These are phyloP conservation scores for Cordyceps cateniannulata DNA, from an alignment of 2,329 filamentous ascomycete genomes.

Conservation along the genomic window DNA sequence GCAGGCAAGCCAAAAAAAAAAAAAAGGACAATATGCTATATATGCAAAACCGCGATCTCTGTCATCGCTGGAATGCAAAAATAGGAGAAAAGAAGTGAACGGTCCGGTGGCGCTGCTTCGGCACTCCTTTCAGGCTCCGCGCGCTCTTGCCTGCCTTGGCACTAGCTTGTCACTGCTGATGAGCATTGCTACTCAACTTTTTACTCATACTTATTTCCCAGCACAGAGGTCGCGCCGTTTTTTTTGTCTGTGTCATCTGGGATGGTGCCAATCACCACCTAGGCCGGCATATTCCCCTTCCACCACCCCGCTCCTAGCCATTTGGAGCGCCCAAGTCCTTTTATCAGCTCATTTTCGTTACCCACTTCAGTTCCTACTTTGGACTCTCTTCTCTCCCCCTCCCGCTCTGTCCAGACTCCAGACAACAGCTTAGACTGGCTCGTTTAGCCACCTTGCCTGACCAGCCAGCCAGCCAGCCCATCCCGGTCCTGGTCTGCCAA, in stretches of 20 bases:
- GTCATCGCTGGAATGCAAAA: background rate
- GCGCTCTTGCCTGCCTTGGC: slow-evolving; percentile 14
- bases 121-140: slow-evolving; percentile 13
- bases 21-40: slow-evolving; percentile 9
- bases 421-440: background rate
- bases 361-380: slow-evolving; percentile 11
- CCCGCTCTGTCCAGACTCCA: background rate
- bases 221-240: slow-evolving; percentile 3
- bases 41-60: background rate
- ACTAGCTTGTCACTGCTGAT: slow-evolving; percentile 9
- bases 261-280: slow-evolving; percentile 7
- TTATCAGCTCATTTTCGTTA: slow-evolving; percentile 15
- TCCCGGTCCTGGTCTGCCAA: background rate
- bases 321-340: slow-evolving; percentile 5
- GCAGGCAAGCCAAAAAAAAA: slow-evolving; percentile 8
- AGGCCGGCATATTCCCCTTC: slow-evolving; percentile 8
- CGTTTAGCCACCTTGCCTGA: background rate
- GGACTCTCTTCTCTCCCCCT: slow-evolving; percentile 4
- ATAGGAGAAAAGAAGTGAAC: background rate
- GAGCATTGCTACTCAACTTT: background rate
- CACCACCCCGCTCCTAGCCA: slow-evolving; percentile 8
- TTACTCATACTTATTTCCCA: slow-evolving; percentile 10
- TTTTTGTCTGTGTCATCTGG: slow-evolving; percentile 5
- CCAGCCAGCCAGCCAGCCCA: background rate
- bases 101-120: background rate